Percentiles rank a stretch among this genome's conserved stretches.
phyloP scores from a whole-genome alignment of 306 rosid genomes.

The Begonia fuchsioides region DNA sequence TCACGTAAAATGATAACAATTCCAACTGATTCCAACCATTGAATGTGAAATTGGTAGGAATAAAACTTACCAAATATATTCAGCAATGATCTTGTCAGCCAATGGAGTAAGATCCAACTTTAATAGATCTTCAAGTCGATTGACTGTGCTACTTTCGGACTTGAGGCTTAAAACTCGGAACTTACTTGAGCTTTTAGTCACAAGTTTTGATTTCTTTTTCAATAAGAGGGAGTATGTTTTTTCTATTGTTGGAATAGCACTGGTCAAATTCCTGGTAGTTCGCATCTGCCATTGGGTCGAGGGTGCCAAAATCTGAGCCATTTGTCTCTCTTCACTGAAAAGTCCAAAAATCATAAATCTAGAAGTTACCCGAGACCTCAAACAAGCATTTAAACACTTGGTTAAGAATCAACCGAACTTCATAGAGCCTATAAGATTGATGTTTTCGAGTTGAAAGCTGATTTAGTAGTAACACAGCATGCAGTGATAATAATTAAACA shows the following conservation, averaged over 20 bases:
- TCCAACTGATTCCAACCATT: not conserved
- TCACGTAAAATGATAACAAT: too few relatives aligned
- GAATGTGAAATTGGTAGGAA: not conserved
- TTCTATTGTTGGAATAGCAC: conserved; percentile 38
- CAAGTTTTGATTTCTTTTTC: conserved; percentile 58
- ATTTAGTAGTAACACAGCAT: too few relatives aligned
- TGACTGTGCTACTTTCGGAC: conserved; percentile 49
- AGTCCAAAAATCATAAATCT: not conserved
- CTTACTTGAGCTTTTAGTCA: conserved; percentile 32
- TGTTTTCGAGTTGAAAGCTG: too few relatives aligned
- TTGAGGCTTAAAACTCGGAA: conserved; percentile 44
- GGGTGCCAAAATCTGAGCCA: conserved; percentile 99
- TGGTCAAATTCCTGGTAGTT: conserved; percentile 31
- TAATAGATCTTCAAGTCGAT: conserved; percentile 63
- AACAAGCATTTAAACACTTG: too few relatives aligned
- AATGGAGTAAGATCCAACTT: conserved; percentile 70
- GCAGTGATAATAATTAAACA: too few relatives aligned
- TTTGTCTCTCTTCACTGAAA: conserved; percentile 26
- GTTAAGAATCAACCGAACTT: too few relatives aligned
- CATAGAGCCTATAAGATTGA: too few relatives aligned
- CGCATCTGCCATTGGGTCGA: conserved; percentile 74
- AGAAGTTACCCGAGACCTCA: too few relatives aligned
- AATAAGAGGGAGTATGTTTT: conserved; percentile 60
- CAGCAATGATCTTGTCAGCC: conserved; percentile 86
- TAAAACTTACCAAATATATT: conserved; percentile 71